Evolutionary conservation across 768 basidiomycete genomes (phyloP).

Genomic region (Russula emetica): DNA sequence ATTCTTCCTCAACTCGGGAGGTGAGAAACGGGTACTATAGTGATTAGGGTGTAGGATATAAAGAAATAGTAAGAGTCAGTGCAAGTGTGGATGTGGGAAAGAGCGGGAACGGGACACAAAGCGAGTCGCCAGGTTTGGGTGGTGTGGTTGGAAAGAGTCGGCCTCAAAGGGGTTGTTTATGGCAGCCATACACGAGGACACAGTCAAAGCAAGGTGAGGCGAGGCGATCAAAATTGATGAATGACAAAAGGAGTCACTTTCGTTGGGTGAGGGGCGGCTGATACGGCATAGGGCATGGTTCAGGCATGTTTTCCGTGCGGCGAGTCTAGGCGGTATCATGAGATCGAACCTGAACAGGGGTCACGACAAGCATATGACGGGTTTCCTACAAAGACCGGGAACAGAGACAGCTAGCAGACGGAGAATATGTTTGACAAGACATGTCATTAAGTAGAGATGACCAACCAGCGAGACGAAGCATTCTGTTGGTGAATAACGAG

Average conservation of each 20-base stretch:
- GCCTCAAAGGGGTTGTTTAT: background rate
- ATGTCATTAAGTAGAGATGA: no score
- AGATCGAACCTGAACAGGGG: conserved; percentile 11
- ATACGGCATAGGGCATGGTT: conserved; percentile 9
- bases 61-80: conserved; percentile 14
- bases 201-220: conserved; percentile 18
- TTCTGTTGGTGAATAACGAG: no score
- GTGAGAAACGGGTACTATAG: conserved; percentile 6
- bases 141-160: conserved; percentile 15
- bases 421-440: background rate
- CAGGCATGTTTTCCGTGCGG: conserved; percentile 19
- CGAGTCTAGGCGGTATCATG: conserved; percentile 3
- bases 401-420: background rate
- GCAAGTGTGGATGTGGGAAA: conserved; percentile 20
- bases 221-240: conserved; percentile 6
- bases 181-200: conserved; percentile 21
- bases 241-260: background rate
- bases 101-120: conserved; percentile 15
- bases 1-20: conserved; percentile 19
- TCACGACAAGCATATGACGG: background rate
- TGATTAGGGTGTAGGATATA: conserved; percentile 22
- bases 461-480: background rate
- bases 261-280: background rate
- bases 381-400: background rate
- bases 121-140: conserved; percentile 7